Evolutionary conservation across 169 alveolate genomes (phyloP), one percentile per base, ranked within the genome.

Genomic region (Plasmodium vivax): DNA sequence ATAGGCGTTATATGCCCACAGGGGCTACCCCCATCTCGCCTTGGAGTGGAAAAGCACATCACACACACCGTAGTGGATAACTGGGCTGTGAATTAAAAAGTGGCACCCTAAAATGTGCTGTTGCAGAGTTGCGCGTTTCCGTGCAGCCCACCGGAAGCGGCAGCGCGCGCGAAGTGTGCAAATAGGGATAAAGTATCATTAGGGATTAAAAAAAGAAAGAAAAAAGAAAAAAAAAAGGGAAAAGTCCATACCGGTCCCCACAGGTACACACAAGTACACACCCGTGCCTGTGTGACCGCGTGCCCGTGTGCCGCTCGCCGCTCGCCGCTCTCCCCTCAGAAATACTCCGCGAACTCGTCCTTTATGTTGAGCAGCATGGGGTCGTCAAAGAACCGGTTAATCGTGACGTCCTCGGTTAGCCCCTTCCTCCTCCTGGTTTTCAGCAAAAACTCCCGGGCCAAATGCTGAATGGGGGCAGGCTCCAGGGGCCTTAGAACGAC

Each of bases 401-500:
- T 96, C 23, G 98, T 94, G 43, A 98, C 98, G 93, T 98, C 98
- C 93, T 97, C 98, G 3, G 97, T 68, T 72, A 97, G 82, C 8
- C 98, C 98, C 95, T 99, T 99, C 95, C 99, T 97, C 93, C 99
- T 97, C 82, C 99, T 95, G 72, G 99, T 99, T 97, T 99, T 99
- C 12, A 99, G 98, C 97, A 98, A 96, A 95, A 98, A 98, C 93
- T 99, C 99, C 58, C 99, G 97, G 16, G 99, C 99, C 62, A 99
- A 92, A 94, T 98, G 99, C 41, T 99, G 99, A 27, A 98, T 98
- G 19, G 99, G 99, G 38, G 99, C 99, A 2, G 99, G 99, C 93
- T 99, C 99, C 68, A 99, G 93, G 47, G 99, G 99, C 54, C 98
- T 97, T 74, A 99, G 95, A 36, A 98, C 94, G 47, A 99, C 98